Conservation (phyloP, 345 rosid species). For the Reutealis trisperma region DNA sequence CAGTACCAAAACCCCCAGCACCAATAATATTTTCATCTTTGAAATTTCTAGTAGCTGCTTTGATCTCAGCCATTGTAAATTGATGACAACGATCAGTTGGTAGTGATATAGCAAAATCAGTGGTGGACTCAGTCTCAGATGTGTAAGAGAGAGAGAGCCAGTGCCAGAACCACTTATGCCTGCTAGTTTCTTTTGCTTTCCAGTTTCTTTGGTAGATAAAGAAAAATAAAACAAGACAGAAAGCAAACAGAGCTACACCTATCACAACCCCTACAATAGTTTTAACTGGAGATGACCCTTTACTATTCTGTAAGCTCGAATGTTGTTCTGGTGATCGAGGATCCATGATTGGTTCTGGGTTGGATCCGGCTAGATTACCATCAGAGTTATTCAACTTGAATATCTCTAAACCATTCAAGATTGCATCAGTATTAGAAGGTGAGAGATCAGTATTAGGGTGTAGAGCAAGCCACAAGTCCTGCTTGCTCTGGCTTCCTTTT, state of each 20-base stretch:
- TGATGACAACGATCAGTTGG: slow-evolving; percentile 27
- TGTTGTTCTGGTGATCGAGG: not conserved
- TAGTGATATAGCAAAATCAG: not conserved
- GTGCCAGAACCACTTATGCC: not conserved
- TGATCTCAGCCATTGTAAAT: slow-evolving; percentile 33
- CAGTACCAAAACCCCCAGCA: slow-evolving; percentile 37
- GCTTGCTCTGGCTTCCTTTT: not conserved
- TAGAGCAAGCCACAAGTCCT: slow-evolving; percentile 7
- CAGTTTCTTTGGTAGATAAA: not conserved
- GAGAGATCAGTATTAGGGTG: not conserved
- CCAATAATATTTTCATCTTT: slow-evolving; percentile 21
- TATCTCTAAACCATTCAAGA: slow-evolving; percentile 1
- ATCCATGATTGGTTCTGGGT: not conserved
- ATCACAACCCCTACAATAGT: not conserved
- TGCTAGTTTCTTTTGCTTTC: not conserved
- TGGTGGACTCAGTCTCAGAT: not conserved
- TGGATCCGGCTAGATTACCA: slow-evolving; percentile 7
- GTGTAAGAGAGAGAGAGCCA: slow-evolving; percentile 19
- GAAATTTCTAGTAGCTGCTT: slow-evolving; percentile 27
- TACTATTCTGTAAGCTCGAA: not conserved
- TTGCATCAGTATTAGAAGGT: not conserved
- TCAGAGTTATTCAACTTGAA: slow-evolving; percentile 4
- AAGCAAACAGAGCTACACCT: not conserved
- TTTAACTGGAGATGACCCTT: not conserved
- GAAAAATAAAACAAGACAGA: slow-evolving; percentile 6